Conservation (phyloP, 2,329 filamentous ascomycete genomes). For the Aspergillus amoenus region DNA sequence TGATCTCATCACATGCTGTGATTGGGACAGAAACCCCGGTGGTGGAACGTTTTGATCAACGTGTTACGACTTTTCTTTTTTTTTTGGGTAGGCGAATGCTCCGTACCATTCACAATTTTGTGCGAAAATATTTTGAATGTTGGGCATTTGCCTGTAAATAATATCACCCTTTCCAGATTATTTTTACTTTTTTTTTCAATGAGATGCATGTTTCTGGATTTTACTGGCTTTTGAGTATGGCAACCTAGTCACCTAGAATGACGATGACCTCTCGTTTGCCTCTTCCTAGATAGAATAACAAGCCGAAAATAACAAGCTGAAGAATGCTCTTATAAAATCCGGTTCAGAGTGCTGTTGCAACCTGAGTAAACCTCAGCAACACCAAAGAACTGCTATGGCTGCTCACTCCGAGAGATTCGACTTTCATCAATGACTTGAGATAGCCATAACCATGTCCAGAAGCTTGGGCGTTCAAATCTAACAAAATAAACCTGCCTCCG, state of each 20-base stretch:
- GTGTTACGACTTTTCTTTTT: conserved; percentile 9
- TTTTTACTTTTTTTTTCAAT: neutral
- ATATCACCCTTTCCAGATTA: neutral
- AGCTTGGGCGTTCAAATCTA: too few species aligned
- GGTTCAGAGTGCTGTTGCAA: too few species aligned
- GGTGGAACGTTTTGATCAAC: conserved; percentile 7
- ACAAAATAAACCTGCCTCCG: too few species aligned
- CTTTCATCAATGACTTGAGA: too few species aligned
- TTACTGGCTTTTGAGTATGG: neutral
- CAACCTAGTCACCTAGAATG: neutral
- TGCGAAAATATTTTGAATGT: conserved; percentile 1
- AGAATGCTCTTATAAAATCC: too few species aligned
- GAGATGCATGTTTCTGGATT: neutral
- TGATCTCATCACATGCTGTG: conserved; percentile 3
- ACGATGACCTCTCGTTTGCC: too few species aligned
- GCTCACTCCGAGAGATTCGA: too few species aligned
- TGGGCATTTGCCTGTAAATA: neutral
- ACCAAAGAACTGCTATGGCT: too few species aligned
- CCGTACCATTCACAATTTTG: neutral
- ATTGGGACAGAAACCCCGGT: conserved; percentile 3
- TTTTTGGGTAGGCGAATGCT: conserved; percentile 5
- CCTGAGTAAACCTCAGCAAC: too few species aligned
- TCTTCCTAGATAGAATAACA: too few species aligned
- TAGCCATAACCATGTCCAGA: too few species aligned
- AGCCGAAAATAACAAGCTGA: too few species aligned